phyloP scores from a whole-genome alignment of 192 early-diverging fungal species.

The Gigaspora rosea region DNA sequence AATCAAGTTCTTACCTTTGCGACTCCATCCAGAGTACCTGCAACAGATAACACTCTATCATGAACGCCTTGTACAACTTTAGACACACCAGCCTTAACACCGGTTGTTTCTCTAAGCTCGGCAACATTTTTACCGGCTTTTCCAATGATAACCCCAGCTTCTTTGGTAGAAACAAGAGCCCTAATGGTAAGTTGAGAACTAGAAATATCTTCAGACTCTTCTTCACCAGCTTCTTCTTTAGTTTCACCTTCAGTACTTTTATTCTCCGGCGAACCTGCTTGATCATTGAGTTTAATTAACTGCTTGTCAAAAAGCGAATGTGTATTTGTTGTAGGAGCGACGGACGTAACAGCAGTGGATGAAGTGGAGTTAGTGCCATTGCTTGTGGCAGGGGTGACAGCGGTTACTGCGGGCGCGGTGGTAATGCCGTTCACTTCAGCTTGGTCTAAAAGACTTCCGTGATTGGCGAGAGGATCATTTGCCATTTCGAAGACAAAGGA shows the following conservation, averaged over 20 bases:
- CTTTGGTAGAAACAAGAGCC: conserved; percentile 90
- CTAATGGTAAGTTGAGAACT: conserved; percentile 72
- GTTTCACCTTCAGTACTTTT: conserved; percentile 26
- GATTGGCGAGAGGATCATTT: conserved; percentile 3
- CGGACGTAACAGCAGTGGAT: not conserved
- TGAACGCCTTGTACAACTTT: conserved; percentile 85
- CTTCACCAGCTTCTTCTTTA: conserved; percentile 35
- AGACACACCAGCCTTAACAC: conserved; percentile 91
- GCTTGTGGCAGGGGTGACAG: not conserved
- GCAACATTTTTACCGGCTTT: conserved; percentile 75
- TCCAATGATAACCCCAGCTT: conserved; percentile 81
- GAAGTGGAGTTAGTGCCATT: not conserved
- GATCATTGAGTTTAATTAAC: conserved; percentile 1
- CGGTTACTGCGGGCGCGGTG: not conserved
- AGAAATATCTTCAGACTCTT: conserved; percentile 44
- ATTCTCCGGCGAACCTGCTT: not conserved
- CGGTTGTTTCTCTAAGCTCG: conserved; percentile 80
- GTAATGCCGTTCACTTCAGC: conserved; percentile 2
- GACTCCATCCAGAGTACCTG: conserved; percentile 69
- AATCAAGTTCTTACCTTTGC: conserved; percentile 57
- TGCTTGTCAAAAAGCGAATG: conserved; percentile 16
- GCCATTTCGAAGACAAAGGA: not conserved
- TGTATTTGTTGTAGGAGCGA: not conserved
- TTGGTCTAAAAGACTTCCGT: not conserved
- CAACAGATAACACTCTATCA: conserved; percentile 81